Base-by-base conservation (phyloP, 2,329 filamentous ascomycete genomes). In the Trichoderma breve region DNA sequence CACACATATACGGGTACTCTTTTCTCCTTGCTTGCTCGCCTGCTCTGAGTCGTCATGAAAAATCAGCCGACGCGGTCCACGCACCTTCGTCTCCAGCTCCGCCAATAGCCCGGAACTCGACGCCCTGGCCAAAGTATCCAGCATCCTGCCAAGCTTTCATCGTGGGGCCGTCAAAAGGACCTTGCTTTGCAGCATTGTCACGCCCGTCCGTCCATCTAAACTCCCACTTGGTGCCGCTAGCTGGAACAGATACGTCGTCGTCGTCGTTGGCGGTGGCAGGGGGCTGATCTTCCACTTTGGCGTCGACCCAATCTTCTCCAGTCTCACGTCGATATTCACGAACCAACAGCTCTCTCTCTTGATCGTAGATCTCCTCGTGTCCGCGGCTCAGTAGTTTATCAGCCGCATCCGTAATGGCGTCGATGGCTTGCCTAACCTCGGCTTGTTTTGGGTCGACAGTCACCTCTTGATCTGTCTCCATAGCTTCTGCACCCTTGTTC, bases 111-210 rank as follows among this genome's bases (percentile, higher is more conserved):
- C 90, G 87, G 77, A 95, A 95, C 79, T 95, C 95, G 28, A 97
- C 94, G 0, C 93, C 93, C 74, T 96, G 92, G 14, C 91, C 92
- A 82, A 99, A 99, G 80, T 98, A 98, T 3, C 96, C 96, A 28
- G 94, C 94, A 74, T 93, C 90, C 76, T 92, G 90, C 96, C 96
- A 99, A 3, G 93, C 92, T 77, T 90, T 89, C 96, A 99, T 98
- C 47, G 92, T 95, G 6, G 86, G 81, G 8, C 87, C 89, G 78
- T 98, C 94, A 80, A 94, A 99, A 0, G 96, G 95, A 0, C 96
- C 96, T 81, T 99, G 94, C 72, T 88, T 88, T 62, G 89, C 87
- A 12, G 89, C 93, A 32, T 89, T 92, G 78, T 97, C 95, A 53
- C 94, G 87, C 21, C 93, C 93, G 80, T 97, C 94, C 51, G 90